phyloP scores from a whole-genome alignment of 148 eudicot genomes.

The Camellia sinensis region DNA sequence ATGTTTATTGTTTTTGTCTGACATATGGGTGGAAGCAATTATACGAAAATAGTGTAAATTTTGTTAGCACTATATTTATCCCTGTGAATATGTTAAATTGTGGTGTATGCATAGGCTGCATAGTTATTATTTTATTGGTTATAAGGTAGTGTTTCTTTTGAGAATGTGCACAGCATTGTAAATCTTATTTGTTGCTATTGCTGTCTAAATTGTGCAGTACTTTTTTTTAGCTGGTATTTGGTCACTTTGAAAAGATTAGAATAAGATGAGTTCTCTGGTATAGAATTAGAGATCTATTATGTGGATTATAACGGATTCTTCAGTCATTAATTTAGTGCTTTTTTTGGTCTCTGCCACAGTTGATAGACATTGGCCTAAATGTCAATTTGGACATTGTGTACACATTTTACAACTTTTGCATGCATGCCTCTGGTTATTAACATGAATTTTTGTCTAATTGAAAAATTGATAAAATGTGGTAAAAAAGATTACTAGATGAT shows the following conservation, averaged over 20 bases:
- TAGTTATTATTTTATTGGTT: too few species aligned
- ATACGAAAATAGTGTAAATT: background rate
- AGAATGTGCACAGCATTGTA: background rate
- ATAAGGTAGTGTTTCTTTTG: too few species aligned
- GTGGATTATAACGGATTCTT: background rate
- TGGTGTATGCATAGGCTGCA: too few species aligned
- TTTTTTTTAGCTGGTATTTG: background rate
- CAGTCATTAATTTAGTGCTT: background rate
- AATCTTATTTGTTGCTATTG: slow-evolving; percentile 3
- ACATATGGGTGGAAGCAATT: background rate
- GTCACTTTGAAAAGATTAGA: background rate
- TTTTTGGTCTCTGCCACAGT: background rate
- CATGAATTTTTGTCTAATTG: background rate
- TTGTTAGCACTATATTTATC: too few species aligned
- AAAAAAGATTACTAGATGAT: background rate
- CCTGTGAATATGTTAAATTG: too few species aligned
- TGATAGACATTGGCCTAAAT: background rate
- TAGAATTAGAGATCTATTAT: background rate
- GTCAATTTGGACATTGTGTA: background rate
- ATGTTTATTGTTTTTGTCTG: background rate
- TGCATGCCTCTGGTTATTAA: background rate
- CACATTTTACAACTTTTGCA: background rate
- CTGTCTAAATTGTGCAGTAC: background rate
- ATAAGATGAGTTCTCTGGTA: background rate
- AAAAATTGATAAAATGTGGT: background rate